Conservation (phyloP, 306 rosid genomes). For the Senna siamea region DNA sequence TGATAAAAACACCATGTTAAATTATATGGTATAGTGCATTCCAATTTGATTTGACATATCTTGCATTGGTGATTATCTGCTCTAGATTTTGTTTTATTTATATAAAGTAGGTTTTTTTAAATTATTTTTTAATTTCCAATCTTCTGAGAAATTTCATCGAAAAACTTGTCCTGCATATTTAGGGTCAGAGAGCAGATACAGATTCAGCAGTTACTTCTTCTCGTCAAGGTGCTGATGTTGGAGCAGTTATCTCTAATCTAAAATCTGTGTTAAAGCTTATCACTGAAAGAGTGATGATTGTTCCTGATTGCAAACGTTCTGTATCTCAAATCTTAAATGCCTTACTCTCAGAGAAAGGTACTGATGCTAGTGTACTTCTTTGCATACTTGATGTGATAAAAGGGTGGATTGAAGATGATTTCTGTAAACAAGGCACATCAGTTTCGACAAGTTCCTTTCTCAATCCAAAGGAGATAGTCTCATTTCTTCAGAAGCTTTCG, state of each 20-base stretch:
- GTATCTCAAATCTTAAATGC: conserved; percentile 86
- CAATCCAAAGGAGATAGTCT: conserved; percentile 81
- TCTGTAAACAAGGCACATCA: conserved; percentile 76
- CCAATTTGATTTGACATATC: conserved; percentile 14
- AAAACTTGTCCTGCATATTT: conserved; percentile 37
- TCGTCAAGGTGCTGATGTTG: conserved; percentile 85
- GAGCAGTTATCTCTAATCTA: conserved; percentile 80
- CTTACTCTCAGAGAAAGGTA: conserved; percentile 89
- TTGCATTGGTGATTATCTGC: conserved; percentile 16
- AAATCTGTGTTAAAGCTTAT: conserved; percentile 87
- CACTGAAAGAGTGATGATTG: conserved; percentile 89
- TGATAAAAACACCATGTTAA: neutral
- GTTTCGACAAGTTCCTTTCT: conserved; percentile 68
- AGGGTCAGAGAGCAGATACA: conserved; percentile 88
- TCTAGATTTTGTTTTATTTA: conserved; percentile 19
- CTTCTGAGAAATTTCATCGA: conserved; percentile 22
- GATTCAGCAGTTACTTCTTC: conserved; percentile 93
- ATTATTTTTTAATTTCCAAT: conserved; percentile 11
- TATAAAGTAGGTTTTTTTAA: neutral
- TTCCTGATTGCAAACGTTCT: conserved; percentile 82
- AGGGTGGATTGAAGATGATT: conserved; percentile 97
- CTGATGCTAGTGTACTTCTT: conserved; percentile 91
- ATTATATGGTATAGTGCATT: neutral
- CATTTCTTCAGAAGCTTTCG: conserved; percentile 96
- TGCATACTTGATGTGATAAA: conserved; percentile 96